A percentile compares a stretch with the other conserved stretches of the same genome.
Evolutionary conservation across 2,329 filamentous ascomycete genomes (phyloP).

Genomic region (Periconia sp.): DNA sequence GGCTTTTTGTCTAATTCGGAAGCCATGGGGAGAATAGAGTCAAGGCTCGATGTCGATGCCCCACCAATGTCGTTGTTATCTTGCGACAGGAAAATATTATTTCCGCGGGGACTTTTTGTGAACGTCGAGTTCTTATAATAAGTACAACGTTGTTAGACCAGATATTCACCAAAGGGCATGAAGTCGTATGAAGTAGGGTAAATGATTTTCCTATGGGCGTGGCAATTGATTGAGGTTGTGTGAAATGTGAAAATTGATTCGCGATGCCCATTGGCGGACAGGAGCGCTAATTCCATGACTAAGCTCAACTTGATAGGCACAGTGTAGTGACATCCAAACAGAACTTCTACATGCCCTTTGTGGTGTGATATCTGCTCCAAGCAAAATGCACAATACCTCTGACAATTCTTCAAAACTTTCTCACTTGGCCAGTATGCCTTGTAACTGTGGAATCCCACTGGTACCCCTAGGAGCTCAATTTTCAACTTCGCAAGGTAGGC

Average conservation of each 20-base stretch:
- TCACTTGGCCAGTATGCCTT: no score
- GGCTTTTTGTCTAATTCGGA: constrained; percentile 56
- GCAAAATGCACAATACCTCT: no score
- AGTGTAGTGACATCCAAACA: not conserved
- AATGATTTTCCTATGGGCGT: not conserved
- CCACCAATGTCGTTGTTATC: not conserved
- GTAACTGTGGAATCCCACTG: no score
- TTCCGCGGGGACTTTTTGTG: not conserved
- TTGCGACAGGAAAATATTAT: not conserved
- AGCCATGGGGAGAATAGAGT: constrained; percentile 19
- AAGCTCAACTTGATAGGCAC: not conserved
- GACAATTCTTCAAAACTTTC: no score
- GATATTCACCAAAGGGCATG: not conserved
- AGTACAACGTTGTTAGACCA: not conserved
- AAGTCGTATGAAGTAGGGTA: not conserved
- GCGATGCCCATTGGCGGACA: not conserved
- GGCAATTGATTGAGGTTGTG: not conserved
- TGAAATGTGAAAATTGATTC: not conserved
- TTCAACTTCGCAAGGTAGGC: no score
- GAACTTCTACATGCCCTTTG: not conserved
- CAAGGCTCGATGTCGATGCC: not conserved
- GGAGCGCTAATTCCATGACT: not conserved
- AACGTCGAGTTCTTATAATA: not conserved
- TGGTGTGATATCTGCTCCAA: not conserved
- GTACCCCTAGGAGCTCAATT: no score